These are phyloP conservation scores for Metschnikowia vanudenii DNA, from an alignment of 805 yeast genomes.

Conservation along the genomic window DNA sequence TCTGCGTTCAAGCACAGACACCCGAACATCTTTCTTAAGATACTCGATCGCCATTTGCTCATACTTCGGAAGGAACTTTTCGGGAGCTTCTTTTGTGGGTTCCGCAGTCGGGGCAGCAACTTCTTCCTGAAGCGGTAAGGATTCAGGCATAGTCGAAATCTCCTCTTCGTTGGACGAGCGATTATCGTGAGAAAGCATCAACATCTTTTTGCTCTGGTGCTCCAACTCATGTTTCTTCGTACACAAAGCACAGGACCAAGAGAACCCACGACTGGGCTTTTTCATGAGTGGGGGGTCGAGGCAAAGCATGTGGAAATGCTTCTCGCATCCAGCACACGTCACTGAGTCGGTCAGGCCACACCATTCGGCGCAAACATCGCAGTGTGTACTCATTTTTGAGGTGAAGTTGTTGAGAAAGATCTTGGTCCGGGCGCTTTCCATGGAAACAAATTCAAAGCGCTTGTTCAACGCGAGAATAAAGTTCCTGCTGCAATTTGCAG, in stretches of 20 bases:
- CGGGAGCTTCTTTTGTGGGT: constrained; percentile 5
- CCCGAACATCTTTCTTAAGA: constrained; percentile 42
- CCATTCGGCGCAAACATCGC: constrained; percentile 84
- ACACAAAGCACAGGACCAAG: constrained; percentile 87
- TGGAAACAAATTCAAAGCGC: constrained; percentile 70
- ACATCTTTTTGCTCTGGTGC: constrained; percentile 35
- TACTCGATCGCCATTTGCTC: constrained; percentile 58
- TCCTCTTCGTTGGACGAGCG: constrained; percentile 40
- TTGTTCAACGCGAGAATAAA: constrained; percentile 62
- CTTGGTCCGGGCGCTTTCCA: constrained; percentile 65
- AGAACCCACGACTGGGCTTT: constrained; percentile 83
- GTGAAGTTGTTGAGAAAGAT: constrained; percentile 63
- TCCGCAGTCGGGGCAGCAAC: background rate
- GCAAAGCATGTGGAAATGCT: constrained; percentile 75
- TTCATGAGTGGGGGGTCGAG: constrained; percentile 77
- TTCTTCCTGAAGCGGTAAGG: constrained; percentile 1
- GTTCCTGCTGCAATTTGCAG: constrained; percentile 54
- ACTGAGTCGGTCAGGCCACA: constrained; percentile 71
- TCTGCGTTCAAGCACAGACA: constrained; percentile 48
- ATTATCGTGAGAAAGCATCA: constrained; percentile 44
- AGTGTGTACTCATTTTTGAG: constrained; percentile 45
- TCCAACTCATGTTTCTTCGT: constrained; percentile 54
- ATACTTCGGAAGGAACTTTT: constrained; percentile 44
- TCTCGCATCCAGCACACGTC: constrained; percentile 73
- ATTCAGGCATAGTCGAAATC: constrained; percentile 17